Conservation (phyloP, 2,329 filamentous ascomycete species). For the Aspergillus fructus region DNA sequence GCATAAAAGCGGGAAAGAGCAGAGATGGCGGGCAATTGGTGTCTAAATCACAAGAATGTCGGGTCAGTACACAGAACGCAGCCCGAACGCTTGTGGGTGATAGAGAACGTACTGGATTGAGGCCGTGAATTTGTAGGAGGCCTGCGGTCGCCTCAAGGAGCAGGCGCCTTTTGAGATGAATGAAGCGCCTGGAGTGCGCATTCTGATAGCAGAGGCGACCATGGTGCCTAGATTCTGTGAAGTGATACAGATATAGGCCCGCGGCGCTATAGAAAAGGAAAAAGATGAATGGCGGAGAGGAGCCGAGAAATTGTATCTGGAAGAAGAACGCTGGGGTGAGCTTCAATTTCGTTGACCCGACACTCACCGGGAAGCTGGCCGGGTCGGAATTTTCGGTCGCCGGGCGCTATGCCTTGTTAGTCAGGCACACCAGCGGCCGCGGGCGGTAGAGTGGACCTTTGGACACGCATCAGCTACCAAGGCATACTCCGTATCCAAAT, state of each 20-base stretch:
- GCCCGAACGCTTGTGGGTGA: not conserved
- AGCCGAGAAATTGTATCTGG: slow-evolving; percentile 13
- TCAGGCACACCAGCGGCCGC: slow-evolving; percentile 15
- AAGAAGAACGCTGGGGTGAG: not conserved
- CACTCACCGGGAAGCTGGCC: not conserved
- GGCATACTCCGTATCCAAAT: slow-evolving; percentile 3
- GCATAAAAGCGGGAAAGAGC: slow-evolving; percentile 67
- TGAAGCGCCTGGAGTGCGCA: slow-evolving; percentile 46
- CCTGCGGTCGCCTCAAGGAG: slow-evolving; percentile 47
- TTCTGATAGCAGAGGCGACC: slow-evolving; percentile 53
- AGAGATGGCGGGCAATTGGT: slow-evolving; percentile 53
- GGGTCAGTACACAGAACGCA: slow-evolving; percentile 19
- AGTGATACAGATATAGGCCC: slow-evolving; percentile 25
- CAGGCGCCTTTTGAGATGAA: slow-evolving; percentile 41
- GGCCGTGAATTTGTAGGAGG: slow-evolving; percentile 45
- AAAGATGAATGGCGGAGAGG: slow-evolving; percentile 19
- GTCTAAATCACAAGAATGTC: slow-evolving; percentile 24
- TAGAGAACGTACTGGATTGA: slow-evolving; percentile 37
- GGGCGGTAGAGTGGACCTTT: not conserved
- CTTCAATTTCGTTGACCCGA: not conserved
- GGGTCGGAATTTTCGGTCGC: slow-evolving; percentile 30
- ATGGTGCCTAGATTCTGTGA: slow-evolving; percentile 46
- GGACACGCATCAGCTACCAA: slow-evolving; percentile 29
- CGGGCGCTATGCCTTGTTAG: slow-evolving; percentile 24
- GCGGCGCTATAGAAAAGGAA: slow-evolving; percentile 19